Conservation (phyloP, 2,329 filamentous ascomycete genomes). For the Ophiostoma ips region DNA sequence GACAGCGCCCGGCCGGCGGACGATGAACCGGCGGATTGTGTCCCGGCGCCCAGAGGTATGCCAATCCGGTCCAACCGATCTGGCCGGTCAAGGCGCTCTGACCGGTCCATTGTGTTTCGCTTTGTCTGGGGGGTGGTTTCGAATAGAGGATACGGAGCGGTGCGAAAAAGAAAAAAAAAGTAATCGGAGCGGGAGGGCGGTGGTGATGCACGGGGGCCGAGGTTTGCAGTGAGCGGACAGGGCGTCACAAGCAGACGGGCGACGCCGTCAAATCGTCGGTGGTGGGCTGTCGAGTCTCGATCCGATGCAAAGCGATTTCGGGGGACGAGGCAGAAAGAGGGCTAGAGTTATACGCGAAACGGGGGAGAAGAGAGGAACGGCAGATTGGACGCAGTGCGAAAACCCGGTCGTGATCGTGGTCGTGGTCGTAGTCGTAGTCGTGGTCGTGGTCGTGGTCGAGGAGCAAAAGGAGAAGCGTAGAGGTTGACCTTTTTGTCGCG, state of each 20-base stretch:
- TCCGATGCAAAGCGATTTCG: too few relatives aligned
- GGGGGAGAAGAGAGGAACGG: not conserved
- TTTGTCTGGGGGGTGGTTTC: too few relatives aligned
- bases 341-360: not conserved
- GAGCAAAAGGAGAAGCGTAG: not conserved
- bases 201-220: not conserved
- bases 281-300: not conserved
- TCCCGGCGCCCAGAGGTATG: conserved; percentile 8
- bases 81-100: conserved; percentile 8
- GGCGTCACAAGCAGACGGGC: not conserved
- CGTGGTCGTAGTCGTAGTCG: too few relatives aligned
- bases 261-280: not conserved
- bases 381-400: too few relatives aligned
- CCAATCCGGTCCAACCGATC: conserved; percentile 12
- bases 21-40: conserved; percentile 5
- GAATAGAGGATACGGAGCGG: not conserved
- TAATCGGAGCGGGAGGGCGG: not conserved
- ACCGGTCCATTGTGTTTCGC: not conserved
- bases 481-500: not conserved
- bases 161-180: not conserved
- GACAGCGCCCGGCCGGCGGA: conserved; percentile 19
- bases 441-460: not conserved
- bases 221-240: not conserved
- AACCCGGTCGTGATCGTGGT: not conserved
- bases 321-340: not conserved